Evolutionary conservation across 176 grass and related monocot genomes (phyloP), one percentile per base, ranked within the genome.

Genomic region (Themeda triandra): DNA sequence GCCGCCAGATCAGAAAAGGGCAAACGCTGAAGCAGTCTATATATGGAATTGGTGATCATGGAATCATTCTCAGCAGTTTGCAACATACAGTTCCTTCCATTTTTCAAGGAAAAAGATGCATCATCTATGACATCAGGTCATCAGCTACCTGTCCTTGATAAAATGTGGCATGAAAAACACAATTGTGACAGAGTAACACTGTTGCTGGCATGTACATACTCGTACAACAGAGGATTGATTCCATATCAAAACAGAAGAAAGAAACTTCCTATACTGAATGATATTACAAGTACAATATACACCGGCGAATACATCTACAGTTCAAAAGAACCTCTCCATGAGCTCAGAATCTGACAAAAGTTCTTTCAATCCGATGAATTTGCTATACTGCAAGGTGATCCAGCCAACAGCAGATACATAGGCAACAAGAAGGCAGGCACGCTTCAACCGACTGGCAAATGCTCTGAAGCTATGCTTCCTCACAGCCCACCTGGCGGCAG

Each of bases 331-430:
- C 85, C 91, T 90, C 84, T 95, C 91, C 69, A 86, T 58, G 33
- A 93, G 71, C 80, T 90, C 79, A 54, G 69, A 82, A 59, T 90
- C 85, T 9, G 90, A 90, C 13, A 89, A 17, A 35, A 94, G 86
- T 77, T 95, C 83, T 85, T 98, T 94, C 83, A 95, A 72, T 17
- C 96, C 93, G 24, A 95, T 86, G 77, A 94, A 89, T 83, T 81
- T 92, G 69, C 89, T 86, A 65, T 94, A 98, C 72, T 98, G 93
- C 72, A 98, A 80, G 32, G 89, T 95, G 75, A 98, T 69, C 93
- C 93, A 95, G 15, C 87, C 87, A 68, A 95, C 86, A 77, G 82
- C 75, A 81, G 87, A 93, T 54, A 93, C 87, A 90, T 98, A 98
- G 68, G 87, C 89, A 54, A 95, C 77, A 83, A 98, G 48, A 80